Conservation (phyloP, 2,329 filamentous ascomycete species). For the Fusarium penzigii region DNA sequence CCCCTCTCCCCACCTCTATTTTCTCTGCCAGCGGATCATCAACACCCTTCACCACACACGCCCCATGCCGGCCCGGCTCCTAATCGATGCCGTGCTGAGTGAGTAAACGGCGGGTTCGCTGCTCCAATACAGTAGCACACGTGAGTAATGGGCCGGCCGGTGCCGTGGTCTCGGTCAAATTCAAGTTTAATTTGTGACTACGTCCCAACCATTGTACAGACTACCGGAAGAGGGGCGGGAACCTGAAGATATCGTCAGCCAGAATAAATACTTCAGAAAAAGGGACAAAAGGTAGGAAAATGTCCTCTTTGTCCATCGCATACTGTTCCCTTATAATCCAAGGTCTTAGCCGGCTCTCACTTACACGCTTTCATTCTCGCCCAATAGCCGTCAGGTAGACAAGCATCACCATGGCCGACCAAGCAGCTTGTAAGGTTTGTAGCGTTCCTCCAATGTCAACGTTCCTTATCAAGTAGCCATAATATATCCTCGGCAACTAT, state of each 20-base stretch:
- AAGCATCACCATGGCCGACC: slow-evolving; percentile 16
- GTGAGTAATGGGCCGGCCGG: slow-evolving; percentile 3
- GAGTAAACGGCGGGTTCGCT: slow-evolving; percentile 3
- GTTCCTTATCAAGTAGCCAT: slow-evolving; percentile 1
- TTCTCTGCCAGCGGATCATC: no score
- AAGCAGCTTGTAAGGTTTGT: slow-evolving; percentile 20
- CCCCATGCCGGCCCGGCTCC: slow-evolving; percentile 21
- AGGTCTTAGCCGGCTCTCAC: slow-evolving; percentile 8
- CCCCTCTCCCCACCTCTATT: no score
- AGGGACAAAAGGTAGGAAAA: slow-evolving; percentile 5
- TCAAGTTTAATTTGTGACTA: slow-evolving; percentile 14
- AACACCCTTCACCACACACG: slow-evolving; percentile 15
- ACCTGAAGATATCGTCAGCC: slow-evolving; percentile 11
- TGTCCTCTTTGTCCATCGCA: slow-evolving; percentile 6
- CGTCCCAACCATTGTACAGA: slow-evolving; percentile 14
- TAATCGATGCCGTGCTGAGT: slow-evolving; percentile 11
- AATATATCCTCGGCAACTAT: slow-evolving; percentile 3
- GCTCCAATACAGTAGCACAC: not conserved
- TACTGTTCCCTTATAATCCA: slow-evolving; percentile 4
- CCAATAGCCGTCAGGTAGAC: slow-evolving; percentile 2
- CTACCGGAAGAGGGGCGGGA: slow-evolving; percentile 14
- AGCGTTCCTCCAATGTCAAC: slow-evolving; percentile 9
- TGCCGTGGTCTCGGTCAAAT: slow-evolving; percentile 17
- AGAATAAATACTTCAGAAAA: slow-evolving; percentile 10
- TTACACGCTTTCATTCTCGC: slow-evolving; percentile 1